Evolutionary conservation across 2,329 filamentous ascomycete species (phyloP).

Genomic region (Sporothrix mexicana): DNA sequence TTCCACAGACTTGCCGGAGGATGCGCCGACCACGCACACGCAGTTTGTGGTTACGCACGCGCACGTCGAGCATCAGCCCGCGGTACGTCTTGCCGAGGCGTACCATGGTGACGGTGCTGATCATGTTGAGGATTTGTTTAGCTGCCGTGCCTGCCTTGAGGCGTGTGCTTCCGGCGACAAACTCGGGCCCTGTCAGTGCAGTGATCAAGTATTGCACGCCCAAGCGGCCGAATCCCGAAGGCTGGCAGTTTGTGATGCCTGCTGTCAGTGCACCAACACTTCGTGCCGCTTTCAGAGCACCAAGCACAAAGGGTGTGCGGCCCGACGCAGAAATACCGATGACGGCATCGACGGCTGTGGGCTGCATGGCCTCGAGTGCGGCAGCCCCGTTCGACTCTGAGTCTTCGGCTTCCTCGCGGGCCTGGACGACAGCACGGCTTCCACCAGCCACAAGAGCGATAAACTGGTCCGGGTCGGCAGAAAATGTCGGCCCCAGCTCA

Average conservation of each 20-base stretch:
- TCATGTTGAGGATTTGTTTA: conserved; percentile 53
- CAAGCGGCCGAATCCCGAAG: conserved; percentile 41
- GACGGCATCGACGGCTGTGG: conserved; percentile 43
- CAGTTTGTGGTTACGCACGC: conserved; percentile 34
- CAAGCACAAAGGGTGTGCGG: conserved; percentile 51
- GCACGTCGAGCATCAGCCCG: conserved; percentile 33
- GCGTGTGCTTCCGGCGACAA: conserved; percentile 52
- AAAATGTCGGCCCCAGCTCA: conserved; percentile 51
- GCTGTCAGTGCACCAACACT: conserved; percentile 47
- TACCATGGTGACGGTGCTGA: conserved; percentile 53
- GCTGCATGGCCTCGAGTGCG: conserved; percentile 20
- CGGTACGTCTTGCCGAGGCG: conserved; percentile 49
- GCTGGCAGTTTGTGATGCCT: conserved; percentile 47
- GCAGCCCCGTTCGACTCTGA: conserved; percentile 24
- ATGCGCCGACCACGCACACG: conserved; percentile 30
- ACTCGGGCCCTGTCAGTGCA: conserved; percentile 50
- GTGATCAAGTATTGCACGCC: conserved; percentile 44
- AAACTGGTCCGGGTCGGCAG: conserved; percentile 48
- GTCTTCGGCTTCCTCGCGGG: conserved; percentile 45
- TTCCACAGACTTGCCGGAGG: conserved; percentile 30
- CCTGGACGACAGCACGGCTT: conserved; percentile 47
- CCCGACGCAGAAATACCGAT: conserved; percentile 53
- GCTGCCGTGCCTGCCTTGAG: conserved; percentile 54
- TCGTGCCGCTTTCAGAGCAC: conserved; percentile 47
- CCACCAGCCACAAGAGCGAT: conserved; percentile 51